These are phyloP conservation scores for Saturnispora diversa DNA, from an alignment of 805 yeast genomes.

Conservation along the genomic window DNA sequence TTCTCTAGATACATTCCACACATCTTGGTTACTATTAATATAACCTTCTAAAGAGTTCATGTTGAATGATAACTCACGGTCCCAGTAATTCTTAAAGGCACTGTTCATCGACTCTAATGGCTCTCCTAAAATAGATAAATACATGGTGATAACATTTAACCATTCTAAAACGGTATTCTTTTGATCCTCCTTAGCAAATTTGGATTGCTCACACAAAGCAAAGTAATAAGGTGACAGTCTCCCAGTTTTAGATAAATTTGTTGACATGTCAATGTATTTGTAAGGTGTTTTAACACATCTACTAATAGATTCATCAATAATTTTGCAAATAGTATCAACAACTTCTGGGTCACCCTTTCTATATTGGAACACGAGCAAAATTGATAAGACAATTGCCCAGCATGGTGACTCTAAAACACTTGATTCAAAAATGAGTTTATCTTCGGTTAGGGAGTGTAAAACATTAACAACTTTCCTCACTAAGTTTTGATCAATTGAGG, in stretches of 20 bases:
- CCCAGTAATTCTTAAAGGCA: slow-evolving; percentile 16
- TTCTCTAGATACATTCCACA: slow-evolving; percentile 9
- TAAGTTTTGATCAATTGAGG: slow-evolving; percentile 15
- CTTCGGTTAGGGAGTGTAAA: slow-evolving; percentile 39
- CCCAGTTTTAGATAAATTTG: slow-evolving; percentile 4
- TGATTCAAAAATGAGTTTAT: slow-evolving; percentile 46
- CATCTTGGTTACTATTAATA: background rate
- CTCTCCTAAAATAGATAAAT: slow-evolving; percentile 53
- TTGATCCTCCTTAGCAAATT: slow-evolving; percentile 36
- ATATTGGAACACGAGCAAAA: slow-evolving; percentile 22
- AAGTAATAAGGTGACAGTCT: slow-evolving; percentile 46
- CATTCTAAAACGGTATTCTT: slow-evolving; percentile 33
- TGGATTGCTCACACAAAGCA: slow-evolving; percentile 62
- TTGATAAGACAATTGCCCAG: slow-evolving; percentile 43
- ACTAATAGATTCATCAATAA: slow-evolving; percentile 69
- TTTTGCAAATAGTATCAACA: slow-evolving; percentile 41
- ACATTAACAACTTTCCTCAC: slow-evolving; percentile 39
- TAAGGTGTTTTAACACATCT: slow-evolving; percentile 71
- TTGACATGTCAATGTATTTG: slow-evolving; percentile 63
- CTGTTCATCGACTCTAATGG: slow-evolving; percentile 27
- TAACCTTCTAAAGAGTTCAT: slow-evolving; percentile 12
- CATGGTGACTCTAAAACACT: slow-evolving; percentile 45
- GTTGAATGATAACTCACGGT: slow-evolving; percentile 10
- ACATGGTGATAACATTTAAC: slow-evolving; percentile 42
- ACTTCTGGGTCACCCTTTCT: slow-evolving; percentile 12